phyloP scores from a whole-genome alignment of 768 basidiomycete species.

The Podaxis pistillaris region DNA sequence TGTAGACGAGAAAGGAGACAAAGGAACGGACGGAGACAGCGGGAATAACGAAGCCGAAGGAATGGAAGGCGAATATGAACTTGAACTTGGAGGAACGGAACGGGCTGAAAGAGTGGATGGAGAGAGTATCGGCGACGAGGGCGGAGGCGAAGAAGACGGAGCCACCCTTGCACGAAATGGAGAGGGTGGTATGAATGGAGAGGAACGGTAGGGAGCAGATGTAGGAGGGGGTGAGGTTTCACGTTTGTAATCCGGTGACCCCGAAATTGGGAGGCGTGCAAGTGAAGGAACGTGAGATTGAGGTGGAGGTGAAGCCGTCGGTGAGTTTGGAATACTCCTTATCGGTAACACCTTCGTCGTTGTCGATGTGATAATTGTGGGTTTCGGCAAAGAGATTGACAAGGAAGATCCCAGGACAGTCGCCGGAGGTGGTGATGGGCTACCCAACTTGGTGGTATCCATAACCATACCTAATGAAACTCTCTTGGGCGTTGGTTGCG shows the following conservation, averaged over 20 bases:
- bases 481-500: conserved; percentile 6
- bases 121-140: background rate
- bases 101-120: background rate
- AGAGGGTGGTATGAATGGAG: background rate
- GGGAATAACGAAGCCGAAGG: background rate
- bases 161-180: background rate
- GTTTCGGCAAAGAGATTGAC: conserved; percentile 1
- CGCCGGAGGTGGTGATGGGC: conserved; percentile 1
- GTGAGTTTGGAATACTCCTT: conserved; percentile 6
- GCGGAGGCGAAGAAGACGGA: background rate
- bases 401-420: background rate
- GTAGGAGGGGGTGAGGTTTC: conserved; percentile 7
- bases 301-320: background rate
- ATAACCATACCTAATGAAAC: conserved; percentile 13
- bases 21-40: background rate
- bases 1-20: background rate
- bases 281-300: background rate
- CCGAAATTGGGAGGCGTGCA: conserved; percentile 7
- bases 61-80: background rate
- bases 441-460: conserved; percentile 12
- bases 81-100: background rate
- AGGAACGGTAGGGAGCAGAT: background rate
- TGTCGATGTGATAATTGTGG: background rate
- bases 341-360: conserved; percentile 6
- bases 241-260: conserved; percentile 6